Evolutionary conservation across 768 basidiomycete species (phyloP).

Genomic region (Boletus vermiculosoides): DNA sequence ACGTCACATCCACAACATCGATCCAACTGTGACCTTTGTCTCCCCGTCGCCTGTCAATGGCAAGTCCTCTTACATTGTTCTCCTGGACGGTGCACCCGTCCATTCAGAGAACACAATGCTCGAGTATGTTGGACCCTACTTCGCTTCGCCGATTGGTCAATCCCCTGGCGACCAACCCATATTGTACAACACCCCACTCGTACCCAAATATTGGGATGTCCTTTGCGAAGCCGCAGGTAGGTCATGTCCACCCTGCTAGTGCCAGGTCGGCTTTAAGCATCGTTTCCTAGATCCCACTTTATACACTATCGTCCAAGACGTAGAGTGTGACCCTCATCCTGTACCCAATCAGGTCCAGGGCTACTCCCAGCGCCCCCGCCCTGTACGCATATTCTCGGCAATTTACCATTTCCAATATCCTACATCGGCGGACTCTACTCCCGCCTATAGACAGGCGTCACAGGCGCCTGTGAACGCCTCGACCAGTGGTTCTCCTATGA

Average conservation of each 20-base stretch:
- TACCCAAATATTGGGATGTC: slow-evolving; percentile 64
- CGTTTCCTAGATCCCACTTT: slow-evolving; percentile 56
- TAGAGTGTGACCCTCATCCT: slow-evolving; percentile 36
- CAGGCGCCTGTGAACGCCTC: slow-evolving; percentile 14
- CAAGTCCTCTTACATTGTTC: slow-evolving; percentile 55
- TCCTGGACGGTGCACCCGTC: slow-evolving; percentile 45
- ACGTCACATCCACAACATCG: slow-evolving; percentile 57
- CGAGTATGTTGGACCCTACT: slow-evolving; percentile 33
- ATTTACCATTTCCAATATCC: slow-evolving; percentile 56
- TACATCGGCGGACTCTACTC: slow-evolving; percentile 7
- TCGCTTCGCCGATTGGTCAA: slow-evolving; percentile 31
- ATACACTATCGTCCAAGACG: slow-evolving; percentile 67
- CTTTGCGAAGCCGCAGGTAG: slow-evolving; percentile 56
- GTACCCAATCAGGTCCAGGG: slow-evolving; percentile 20
- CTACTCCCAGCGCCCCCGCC: slow-evolving; percentile 24
- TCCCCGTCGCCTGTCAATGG: slow-evolving; percentile 49
- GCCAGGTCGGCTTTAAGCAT: not conserved
- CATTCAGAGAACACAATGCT: slow-evolving; percentile 49
- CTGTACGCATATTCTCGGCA: slow-evolving; percentile 50
- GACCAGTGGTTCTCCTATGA: slow-evolving; percentile 11
- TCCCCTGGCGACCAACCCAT: slow-evolving; percentile 30
- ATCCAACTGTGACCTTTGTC: slow-evolving; percentile 65
- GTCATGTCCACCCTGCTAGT: slow-evolving; percentile 13
- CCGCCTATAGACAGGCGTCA: slow-evolving; percentile 11
- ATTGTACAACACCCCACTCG: slow-evolving; percentile 60